These are phyloP conservation scores for Gentiana straminea DNA, from an alignment of 257 asterid genomes.

Conservation along the genomic window DNA sequence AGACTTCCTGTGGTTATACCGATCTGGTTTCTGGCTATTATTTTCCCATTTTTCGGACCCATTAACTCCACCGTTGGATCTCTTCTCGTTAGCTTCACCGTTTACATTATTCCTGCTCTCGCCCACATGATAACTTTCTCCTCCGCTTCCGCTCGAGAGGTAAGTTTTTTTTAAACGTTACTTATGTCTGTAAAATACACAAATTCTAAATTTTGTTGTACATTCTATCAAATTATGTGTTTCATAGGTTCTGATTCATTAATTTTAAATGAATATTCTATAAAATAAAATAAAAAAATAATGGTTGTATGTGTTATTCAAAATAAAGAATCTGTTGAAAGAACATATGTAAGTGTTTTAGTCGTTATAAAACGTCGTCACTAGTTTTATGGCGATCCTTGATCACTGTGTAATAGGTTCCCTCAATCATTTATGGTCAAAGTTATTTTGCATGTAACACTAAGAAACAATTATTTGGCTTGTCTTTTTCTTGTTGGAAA, in stretches of 20 bases:
- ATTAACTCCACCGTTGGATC: conserved; percentile 84
- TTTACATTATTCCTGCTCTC: conserved; percentile 77
- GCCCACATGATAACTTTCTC: conserved; percentile 88
- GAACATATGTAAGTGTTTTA: no score
- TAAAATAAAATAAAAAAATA: neutral
- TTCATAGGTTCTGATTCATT: no score
- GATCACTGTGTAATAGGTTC: no score
- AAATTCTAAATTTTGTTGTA: no score
- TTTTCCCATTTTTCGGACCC: conserved; percentile 80
- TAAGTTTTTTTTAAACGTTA: conserved; percentile 13
- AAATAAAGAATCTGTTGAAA: no score
- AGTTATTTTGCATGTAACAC: no score
- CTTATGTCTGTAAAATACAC: no score
- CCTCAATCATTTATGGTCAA: no score
- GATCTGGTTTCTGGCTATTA: conserved; percentile 72
- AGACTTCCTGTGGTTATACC: conserved; percentile 76
- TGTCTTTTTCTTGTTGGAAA: no score
- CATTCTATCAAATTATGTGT: neutral
- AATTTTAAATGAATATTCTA: neutral
- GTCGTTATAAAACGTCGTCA: no score
- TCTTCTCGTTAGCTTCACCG: conserved; percentile 84
- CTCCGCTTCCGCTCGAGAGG: conserved; percentile 77
- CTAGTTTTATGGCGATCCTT: no score
- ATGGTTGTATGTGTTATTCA: neutral
- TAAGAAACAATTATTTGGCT: no score